Percentiles rank a stretch among this genome's conserved stretches.
These are phyloP conservation scores for Andrographis paniculata DNA, from an alignment of 305 asterid species.

Conservation along the genomic window DNA sequence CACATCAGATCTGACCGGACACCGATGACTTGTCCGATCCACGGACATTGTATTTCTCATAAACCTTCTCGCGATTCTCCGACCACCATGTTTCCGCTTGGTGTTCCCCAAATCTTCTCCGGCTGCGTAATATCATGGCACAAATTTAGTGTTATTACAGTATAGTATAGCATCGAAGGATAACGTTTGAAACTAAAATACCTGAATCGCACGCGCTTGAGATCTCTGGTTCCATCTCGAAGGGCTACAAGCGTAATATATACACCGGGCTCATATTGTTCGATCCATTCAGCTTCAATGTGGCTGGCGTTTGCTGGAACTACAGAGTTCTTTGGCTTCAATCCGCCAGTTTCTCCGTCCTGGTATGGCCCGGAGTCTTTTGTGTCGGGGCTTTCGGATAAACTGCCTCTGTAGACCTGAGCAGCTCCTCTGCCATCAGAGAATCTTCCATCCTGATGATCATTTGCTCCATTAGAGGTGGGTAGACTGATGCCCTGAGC, in stretches of 20 bases:
- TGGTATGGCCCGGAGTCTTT: conserved; percentile 33
- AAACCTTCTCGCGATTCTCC: conserved; percentile 85
- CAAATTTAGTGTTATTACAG: background rate
- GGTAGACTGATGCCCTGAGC: conserved; percentile 31
- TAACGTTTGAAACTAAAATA: conserved; percentile 16
- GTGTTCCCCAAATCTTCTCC: conserved; percentile 96
- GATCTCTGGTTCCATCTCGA: conserved; percentile 91
- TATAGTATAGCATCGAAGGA: background rate
- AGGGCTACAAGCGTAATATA: conserved; percentile 81
- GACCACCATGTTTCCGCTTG: conserved; percentile 99
- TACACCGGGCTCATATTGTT: conserved; percentile 89
- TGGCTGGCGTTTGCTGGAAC: conserved; percentile 50
- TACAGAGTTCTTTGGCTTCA: conserved; percentile 36
- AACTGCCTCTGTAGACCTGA: conserved; percentile 35
- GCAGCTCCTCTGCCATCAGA: conserved; percentile 36
- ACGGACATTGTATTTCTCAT: conserved; percentile 80
- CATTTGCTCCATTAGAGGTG: conserved; percentile 33
- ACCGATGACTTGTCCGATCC: conserved; percentile 82
- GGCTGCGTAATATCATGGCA: conserved; percentile 32
- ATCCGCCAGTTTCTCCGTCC: conserved; percentile 41
- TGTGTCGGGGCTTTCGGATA: conserved; percentile 34
- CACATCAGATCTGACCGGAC: conserved; percentile 55
- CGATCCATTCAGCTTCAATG: conserved; percentile 91
- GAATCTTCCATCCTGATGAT: conserved; percentile 32
- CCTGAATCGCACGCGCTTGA: conserved; percentile 99